Conservation (phyloP, 768 basidiomycete species). For the Naganishia randhawae region DNA sequence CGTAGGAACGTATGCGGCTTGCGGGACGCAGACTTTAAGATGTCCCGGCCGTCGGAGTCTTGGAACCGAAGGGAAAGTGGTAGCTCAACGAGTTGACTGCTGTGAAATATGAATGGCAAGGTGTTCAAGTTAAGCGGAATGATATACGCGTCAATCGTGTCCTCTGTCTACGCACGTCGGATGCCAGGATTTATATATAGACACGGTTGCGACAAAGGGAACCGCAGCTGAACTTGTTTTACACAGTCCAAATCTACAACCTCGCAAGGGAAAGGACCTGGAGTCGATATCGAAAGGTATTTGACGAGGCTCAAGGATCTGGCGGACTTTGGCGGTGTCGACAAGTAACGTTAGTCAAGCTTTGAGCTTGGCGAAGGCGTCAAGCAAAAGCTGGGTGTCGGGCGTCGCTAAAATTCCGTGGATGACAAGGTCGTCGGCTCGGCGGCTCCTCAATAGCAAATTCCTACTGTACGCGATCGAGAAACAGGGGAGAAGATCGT, state of each 20-base stretch:
- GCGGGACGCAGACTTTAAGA: neutral
- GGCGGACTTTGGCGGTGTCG: too few relatives aligned
- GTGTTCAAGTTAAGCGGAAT: neutral
- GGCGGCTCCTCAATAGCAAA: too few relatives aligned
- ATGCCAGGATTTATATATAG: neutral
- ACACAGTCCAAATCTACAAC: too few relatives aligned
- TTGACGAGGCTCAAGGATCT: too few relatives aligned
- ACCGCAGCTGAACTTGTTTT: too few relatives aligned
- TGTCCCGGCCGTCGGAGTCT: neutral
- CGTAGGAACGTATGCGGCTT: too few relatives aligned
- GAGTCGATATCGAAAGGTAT: too few relatives aligned
- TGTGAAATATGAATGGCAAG: neutral
- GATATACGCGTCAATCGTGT: neutral
- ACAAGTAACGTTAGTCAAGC: too few relatives aligned
- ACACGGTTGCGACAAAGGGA: neutral
- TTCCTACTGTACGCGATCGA: neutral
- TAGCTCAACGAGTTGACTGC: neutral
- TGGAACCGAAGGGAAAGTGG: neutral
- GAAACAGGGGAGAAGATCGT: neutral
- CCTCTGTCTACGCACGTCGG: neutral
- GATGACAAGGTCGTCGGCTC: slow-evolving; percentile 5
- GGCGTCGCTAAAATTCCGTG: too few relatives aligned
- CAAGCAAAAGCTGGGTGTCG: too few relatives aligned
- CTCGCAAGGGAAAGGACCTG: too few relatives aligned
- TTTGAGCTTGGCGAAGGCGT: too few relatives aligned